phyloP scores from a whole-genome alignment of 768 basidiomycete genomes.

The Calocybe cyanea region DNA sequence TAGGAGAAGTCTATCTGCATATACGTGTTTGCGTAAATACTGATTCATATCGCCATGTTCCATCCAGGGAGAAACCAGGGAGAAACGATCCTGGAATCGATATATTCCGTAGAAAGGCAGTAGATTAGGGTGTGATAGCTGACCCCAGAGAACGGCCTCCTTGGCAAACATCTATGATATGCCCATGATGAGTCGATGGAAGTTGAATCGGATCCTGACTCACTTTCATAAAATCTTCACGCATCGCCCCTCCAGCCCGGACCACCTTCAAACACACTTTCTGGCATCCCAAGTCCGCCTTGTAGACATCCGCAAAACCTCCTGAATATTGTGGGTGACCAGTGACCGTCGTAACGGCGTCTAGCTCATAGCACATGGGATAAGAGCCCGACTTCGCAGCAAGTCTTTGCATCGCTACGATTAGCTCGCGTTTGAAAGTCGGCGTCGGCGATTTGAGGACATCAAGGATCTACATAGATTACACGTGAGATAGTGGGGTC shows the following conservation, averaged over 20 bases:
- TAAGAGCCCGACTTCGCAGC: conserved; percentile 2
- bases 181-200: too few relatives aligned
- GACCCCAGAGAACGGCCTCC: too few relatives aligned
- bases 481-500: too few relatives aligned
- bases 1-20: not conserved
- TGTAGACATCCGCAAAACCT: conserved; percentile 4
- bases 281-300: not conserved
- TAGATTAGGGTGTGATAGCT: too few relatives aligned
- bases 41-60: not conserved
- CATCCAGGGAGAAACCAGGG: conserved; percentile 2
- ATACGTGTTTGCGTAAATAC: not conserved
- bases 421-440: conserved; percentile 1
- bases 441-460: too few relatives aligned
- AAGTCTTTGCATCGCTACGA: conserved; percentile 4
- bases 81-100: not conserved
- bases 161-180: too few relatives aligned
- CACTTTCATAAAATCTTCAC: conserved; percentile 1
- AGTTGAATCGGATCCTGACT: not conserved
- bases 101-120: conserved; percentile 5
- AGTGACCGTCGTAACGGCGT: not conserved
- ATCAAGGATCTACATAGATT: too few relatives aligned
- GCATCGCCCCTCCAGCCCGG: not conserved
- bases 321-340: not conserved
- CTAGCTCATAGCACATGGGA: conserved; percentile 5
- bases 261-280: conserved; percentile 1